These are phyloP conservation scores for Gnomoniopsis sp. DNA, from an alignment of 2,329 filamentous ascomycete genomes.

Conservation along the genomic window DNA sequence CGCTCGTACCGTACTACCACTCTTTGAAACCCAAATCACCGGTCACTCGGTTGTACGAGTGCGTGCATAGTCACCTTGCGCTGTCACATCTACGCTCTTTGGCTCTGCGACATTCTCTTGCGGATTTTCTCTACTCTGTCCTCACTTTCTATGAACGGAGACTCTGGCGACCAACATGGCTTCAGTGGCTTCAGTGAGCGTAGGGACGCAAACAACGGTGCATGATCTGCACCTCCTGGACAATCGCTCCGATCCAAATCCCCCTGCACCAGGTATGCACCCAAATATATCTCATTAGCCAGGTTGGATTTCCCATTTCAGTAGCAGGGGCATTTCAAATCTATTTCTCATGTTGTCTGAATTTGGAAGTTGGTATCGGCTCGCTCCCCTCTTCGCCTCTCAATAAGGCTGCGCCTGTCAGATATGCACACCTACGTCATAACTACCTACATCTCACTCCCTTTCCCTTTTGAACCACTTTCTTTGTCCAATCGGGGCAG, in stretches of 20 bases:
- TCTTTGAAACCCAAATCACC: background rate
- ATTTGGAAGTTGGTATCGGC: background rate
- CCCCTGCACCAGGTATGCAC: slow-evolving; percentile 15
- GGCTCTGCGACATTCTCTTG: background rate
- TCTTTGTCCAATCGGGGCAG: too few relatives aligned
- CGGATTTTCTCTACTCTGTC: background rate
- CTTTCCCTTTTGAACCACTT: background rate
- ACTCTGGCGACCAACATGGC: slow-evolving; percentile 5
- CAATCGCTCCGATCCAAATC: background rate
- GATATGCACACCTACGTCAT: slow-evolving; percentile 13
- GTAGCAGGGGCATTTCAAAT: background rate
- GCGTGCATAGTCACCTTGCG: background rate
- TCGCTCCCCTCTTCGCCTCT: background rate
- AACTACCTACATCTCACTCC: background rate
- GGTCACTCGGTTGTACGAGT: background rate
- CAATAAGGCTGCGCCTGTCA: background rate
- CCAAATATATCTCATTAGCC: background rate
- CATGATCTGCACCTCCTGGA: slow-evolving; percentile 9
- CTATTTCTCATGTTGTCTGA: background rate
- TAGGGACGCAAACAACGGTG: slow-evolving; percentile 16
- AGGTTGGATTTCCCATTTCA: background rate
- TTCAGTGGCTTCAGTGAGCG: slow-evolving; percentile 5
- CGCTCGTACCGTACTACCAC: background rate
- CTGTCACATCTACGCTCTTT: background rate
- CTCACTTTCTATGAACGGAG: background rate